Evolutionary conservation across 1,284 basidiomycete species (phyloP).

Genomic region (Gymnopus androsaceus): DNA sequence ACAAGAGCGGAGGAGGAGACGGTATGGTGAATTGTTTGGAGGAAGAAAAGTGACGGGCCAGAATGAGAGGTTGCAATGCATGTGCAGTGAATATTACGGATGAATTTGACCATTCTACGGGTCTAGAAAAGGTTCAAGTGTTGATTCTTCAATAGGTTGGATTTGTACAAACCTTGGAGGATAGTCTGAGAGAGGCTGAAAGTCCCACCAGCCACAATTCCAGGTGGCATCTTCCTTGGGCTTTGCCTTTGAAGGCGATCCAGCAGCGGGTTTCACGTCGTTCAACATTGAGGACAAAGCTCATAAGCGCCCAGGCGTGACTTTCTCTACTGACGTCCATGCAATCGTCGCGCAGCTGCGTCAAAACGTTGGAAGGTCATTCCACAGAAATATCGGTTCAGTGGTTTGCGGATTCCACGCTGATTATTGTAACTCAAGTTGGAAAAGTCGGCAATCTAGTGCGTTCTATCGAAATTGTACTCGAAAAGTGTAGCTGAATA

Average conservation of each 20-base stretch:
- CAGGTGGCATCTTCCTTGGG: slow-evolving; percentile 54
- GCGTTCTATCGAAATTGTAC: slow-evolving; percentile 23
- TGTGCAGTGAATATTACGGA: slow-evolving; percentile 71
- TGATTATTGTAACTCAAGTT: slow-evolving; percentile 84
- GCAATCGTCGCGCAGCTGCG: slow-evolving; percentile 20
- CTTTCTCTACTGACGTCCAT: not conserved
- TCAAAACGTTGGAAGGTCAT: slow-evolving; percentile 53
- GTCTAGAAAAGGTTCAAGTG: slow-evolving; percentile 41
- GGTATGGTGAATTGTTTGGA: slow-evolving; percentile 62
- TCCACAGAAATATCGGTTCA: slow-evolving; percentile 79
- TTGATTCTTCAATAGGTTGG: slow-evolving; percentile 2
- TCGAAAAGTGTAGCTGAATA: slow-evolving; percentile 7
- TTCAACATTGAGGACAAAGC: slow-evolving; percentile 15
- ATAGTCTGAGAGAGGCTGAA: slow-evolving; percentile 59
- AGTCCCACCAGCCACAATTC: slow-evolving; percentile 74
- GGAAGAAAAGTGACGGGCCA: slow-evolving; percentile 69
- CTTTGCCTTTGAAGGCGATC: slow-evolving; percentile 58
- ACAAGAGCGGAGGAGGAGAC: slow-evolving; percentile 49
- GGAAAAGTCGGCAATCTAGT: slow-evolving; percentile 88
- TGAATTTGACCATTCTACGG: slow-evolving; percentile 67
- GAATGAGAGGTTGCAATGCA: slow-evolving; percentile 55
- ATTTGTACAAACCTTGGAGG: slow-evolving; percentile 45
- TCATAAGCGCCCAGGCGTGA: not conserved
- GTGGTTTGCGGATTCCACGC: slow-evolving; percentile 72
- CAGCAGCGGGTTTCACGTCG: slow-evolving; percentile 27